These are phyloP conservation scores for Debaryomyces sp. DNA, from an alignment of 1,139 yeast species.

Conservation along the genomic window DNA sequence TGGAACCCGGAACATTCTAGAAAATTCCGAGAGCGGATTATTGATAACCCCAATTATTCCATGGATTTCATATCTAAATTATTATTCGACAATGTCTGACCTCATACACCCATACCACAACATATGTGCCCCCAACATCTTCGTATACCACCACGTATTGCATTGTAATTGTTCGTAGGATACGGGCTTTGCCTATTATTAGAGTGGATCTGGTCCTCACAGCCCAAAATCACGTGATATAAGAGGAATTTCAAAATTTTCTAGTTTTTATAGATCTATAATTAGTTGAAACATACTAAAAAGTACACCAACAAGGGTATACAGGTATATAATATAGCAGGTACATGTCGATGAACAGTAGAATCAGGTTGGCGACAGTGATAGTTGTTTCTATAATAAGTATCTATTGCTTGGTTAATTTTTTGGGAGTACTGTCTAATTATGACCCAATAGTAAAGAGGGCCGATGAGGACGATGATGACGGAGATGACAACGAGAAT, in stretches of 20 bases:
- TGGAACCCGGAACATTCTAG: slow-evolving; percentile 3
- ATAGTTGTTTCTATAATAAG: not conserved
- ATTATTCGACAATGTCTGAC: not conserved
- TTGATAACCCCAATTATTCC: not conserved
- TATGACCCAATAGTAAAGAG: slow-evolving; percentile 1
- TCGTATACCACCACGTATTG: not conserved
- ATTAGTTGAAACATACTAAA: not conserved
- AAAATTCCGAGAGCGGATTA: not conserved
- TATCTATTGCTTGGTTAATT: not conserved
- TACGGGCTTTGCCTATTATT: not conserved
- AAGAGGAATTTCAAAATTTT: not conserved
- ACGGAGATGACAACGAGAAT: not conserved
- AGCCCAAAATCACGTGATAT: not conserved
- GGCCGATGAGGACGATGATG: not conserved
- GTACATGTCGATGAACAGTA: not conserved
- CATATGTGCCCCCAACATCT: not conserved
- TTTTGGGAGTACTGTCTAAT: not conserved
- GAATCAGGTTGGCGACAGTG: not conserved
- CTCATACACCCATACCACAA: not conserved
- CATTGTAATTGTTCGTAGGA: not conserved
- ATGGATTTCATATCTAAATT: not conserved
- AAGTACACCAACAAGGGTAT: not conserved
- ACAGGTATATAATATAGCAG: not conserved
- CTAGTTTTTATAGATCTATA: not conserved
- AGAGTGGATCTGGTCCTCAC: not conserved